These are phyloP conservation scores for Austroboletus novae-zelandiae DNA, from an alignment of 1,284 basidiomycete genomes.

Conservation along the genomic window DNA sequence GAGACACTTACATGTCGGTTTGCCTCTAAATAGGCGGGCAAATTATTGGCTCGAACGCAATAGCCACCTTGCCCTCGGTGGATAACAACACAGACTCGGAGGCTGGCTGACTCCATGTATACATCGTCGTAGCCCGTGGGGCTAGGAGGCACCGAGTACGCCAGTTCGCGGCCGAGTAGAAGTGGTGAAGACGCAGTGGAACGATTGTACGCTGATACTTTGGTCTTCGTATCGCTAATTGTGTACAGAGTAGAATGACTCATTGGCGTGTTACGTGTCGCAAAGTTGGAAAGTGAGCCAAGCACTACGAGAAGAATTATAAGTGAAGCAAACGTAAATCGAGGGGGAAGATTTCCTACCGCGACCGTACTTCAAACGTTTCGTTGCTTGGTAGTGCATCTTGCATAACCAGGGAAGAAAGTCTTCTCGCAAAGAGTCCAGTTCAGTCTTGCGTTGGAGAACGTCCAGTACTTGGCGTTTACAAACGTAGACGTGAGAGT, in stretches of 20 bases:
- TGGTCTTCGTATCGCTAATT: conserved; percentile 14
- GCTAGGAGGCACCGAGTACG: conserved; percentile 39
- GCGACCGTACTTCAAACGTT: conserved; percentile 55
- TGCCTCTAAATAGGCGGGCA: conserved; percentile 79
- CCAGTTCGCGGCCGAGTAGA: conserved; percentile 17
- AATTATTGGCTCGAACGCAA: conserved; percentile 80
- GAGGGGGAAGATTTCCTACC: conserved; percentile 34
- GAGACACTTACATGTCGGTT: conserved; percentile 63
- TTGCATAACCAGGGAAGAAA: conserved; percentile 90
- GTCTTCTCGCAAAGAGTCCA: conserved; percentile 83
- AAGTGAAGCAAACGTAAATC: not conserved
- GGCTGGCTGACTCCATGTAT: conserved; percentile 38
- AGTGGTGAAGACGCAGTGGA: conserved; percentile 23
- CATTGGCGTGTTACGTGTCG: conserved; percentile 39
- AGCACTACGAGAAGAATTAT: conserved; percentile 14
- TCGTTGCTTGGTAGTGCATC: conserved; percentile 68
- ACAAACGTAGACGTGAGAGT: conserved; percentile 91
- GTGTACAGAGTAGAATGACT: conserved; percentile 56
- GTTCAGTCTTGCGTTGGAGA: conserved; percentile 62
- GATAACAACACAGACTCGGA: conserved; percentile 61
- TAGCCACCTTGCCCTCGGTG: conserved; percentile 57
- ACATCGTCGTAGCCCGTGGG: conserved; percentile 44
- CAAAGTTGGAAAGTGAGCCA: conserved; percentile 18
- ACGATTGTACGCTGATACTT: conserved; percentile 1
- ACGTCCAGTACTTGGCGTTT: conserved; percentile 72